These are phyloP conservation scores for Schizothecium vesticola DNA, from an alignment of 495 filamentous ascomycete genomes.

Conservation along the genomic window DNA sequence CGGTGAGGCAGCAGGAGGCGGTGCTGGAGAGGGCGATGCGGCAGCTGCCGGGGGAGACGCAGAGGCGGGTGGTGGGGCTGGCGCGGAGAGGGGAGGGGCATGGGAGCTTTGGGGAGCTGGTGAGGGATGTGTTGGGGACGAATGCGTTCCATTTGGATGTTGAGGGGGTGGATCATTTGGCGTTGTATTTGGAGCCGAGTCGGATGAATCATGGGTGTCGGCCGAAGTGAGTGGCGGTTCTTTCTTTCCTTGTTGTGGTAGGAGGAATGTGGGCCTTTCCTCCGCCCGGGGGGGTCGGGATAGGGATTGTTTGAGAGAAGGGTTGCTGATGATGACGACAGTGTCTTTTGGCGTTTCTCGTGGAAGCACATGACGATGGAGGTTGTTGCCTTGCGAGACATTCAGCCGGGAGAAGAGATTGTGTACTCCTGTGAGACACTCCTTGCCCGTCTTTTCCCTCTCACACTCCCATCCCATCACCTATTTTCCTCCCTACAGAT, in stretches of 20 bases:
- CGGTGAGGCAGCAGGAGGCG: slow-evolving; percentile 8
- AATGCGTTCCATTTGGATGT: slow-evolving; percentile 35
- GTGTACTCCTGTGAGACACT: slow-evolving; percentile 27
- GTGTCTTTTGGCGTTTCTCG: slow-evolving; percentile 28
- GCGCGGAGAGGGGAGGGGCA: slow-evolving; percentile 64
- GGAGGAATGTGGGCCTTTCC: too few relatives aligned
- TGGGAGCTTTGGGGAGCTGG: slow-evolving; percentile 35
- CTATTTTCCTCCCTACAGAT: too few relatives aligned
- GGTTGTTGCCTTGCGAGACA: slow-evolving; percentile 30
- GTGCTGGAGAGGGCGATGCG: slow-evolving; percentile 23
- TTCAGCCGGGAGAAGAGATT: slow-evolving; percentile 30
- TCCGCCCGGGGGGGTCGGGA: too few relatives aligned
- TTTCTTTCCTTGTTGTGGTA: neutral
- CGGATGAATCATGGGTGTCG: slow-evolving; percentile 33
- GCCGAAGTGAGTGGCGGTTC: slow-evolving; percentile 25
- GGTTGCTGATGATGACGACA: neutral
- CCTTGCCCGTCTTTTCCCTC: too few relatives aligned
- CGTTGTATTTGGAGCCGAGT: slow-evolving; percentile 22
- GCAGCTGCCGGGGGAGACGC: slow-evolving; percentile 19
- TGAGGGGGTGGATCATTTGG: slow-evolving; percentile 28
- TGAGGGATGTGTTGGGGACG: slow-evolving; percentile 68
- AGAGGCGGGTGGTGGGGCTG: slow-evolving; percentile 26
- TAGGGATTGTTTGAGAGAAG: neutral
- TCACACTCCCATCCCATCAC: too few relatives aligned
- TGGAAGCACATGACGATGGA: slow-evolving; percentile 24